Base-by-base conservation (phyloP, 164 flowering plant species). In the Dillenia turbinata region DNA sequence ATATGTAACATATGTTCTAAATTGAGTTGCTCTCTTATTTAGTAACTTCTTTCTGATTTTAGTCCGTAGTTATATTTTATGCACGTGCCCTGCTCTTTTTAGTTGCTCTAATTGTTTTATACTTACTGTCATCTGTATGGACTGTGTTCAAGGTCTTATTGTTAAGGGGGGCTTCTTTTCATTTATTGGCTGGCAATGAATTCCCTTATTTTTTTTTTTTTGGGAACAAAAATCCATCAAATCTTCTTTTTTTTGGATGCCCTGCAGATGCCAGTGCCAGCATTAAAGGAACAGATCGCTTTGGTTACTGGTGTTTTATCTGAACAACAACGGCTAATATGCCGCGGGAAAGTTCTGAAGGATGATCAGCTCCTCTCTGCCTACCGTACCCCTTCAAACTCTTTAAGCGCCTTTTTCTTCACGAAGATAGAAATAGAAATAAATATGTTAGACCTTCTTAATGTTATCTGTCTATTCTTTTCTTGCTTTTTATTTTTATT, bases 311-410 rank as follows among this genome's bases (percentile, higher is more conserved):
- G 98, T 47, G 89, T 91, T 55, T 56, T 86, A 59, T 83, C 97
- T 22, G 93, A 87, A 53, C 95, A 86, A 64, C 98, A 94, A 52
- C 89, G 98, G 17, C 81, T 91, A 46, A 94, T 94, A 70, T 94
- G 97, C 59, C 95, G 94, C 40, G 97, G 98, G 54, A 91, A 81
- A 73, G 98, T 94, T 61, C 72, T 94, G 59, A 94, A 85, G 75
- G 98, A 94, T 82, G 96, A 94, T 71, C 96, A 89, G 61, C 97
- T 89, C 14, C 91, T 94, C 4, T 91, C 97, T 60, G 96, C 98
- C 63, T 94, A 94, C 59, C 96, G 98, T 91, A 91, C 85, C 92
- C 89, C 72, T 67, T 57, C 54, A n/a, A 0, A 58, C 22, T 59
- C 12, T 15, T 58, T 9, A 1, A 19, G 22, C 9, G 5, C 7